phyloP scores from a whole-genome alignment of 2,329 filamentous ascomycete genomes.

The Sclerotinia minor region DNA sequence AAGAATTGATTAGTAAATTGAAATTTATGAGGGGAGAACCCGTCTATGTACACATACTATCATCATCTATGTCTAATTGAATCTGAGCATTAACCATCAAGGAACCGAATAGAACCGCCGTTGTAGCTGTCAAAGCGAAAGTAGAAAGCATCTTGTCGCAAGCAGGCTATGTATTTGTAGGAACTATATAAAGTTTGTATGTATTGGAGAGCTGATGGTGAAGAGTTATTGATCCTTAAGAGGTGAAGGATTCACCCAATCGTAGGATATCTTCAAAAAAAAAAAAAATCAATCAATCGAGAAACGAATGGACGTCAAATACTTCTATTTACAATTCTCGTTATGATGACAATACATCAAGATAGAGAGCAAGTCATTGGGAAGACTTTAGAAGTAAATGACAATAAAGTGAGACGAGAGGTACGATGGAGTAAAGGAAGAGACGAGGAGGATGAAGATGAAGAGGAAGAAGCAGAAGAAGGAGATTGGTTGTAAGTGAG shows the following conservation, averaged over 20 bases:
- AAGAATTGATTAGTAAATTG: conserved; percentile 31
- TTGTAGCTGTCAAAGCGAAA: conserved; percentile 33
- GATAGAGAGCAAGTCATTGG: conserved; percentile 5
- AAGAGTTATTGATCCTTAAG: not conserved
- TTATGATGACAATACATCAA: conserved; percentile 9
- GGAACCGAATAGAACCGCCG: conserved; percentile 33
- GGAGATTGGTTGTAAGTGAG: not conserved
- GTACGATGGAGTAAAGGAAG: not conserved
- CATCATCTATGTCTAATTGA: conserved; percentile 36
- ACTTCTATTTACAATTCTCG: conserved; percentile 11
- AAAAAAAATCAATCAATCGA: conserved; percentile 3
- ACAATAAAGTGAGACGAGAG: not conserved
- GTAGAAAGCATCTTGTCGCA: conserved; percentile 32
- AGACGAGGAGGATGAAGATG: not conserved
- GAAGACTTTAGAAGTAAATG: conserved; percentile 12
- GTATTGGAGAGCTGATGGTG: not conserved
- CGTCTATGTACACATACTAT: conserved; percentile 30
- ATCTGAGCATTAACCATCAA: conserved; percentile 42
- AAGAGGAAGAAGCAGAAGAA: not conserved
- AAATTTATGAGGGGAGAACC: not conserved
- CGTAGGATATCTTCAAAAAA: conserved; percentile 10
- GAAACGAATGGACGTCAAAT: conserved; percentile 32
- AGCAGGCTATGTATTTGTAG: not conserved
- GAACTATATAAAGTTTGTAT: not conserved
- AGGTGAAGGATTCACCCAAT: conserved; percentile 10